Evolutionary conservation across 768 basidiomycete species (phyloP), one percentile per base, ranked within the genome.

Genomic region (Pleurotus pulmonarius): DNA sequence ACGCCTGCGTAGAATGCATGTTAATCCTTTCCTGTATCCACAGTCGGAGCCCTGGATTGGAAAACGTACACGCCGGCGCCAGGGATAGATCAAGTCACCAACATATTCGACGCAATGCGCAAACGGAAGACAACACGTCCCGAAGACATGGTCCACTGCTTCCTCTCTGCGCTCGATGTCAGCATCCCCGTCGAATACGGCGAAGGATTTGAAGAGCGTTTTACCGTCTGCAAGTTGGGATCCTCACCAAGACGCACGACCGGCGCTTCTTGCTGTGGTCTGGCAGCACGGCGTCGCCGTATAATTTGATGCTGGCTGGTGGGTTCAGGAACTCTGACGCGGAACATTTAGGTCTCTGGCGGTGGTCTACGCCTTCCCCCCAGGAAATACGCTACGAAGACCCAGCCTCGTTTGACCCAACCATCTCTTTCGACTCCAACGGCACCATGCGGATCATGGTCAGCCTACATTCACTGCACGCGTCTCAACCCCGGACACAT

Each of bases 141-240:
- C 11, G 48, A 49, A 34, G 48, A 49, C 29, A 49, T 49, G n/a
- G 48, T 34, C 20, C 37, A 49, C 48, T 49, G 48, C 29, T 29
- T 49, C 16, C 24, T 49, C 48, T 24, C 25, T 9, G 25, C 37
- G 9, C 48, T 49, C 15, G 16, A 49, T 6, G 25, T 49, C 48
- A 18, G n/a, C 15, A 11, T 49, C 5, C 13, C 6, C 7, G 37
- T 49, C 16, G 48, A 24, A 29, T 49, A 49, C 20, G 48, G 48
- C 13, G 25, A 49, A 20, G 48, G 48, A 9, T 15, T 15, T 5
- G 25, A 26, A 24, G 26, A 9, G 48, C 25, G 5, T 49, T 49
- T 29, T 29, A 49, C 20, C 48, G 48, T 6, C 48, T 49, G 1
- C 48, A 49, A 29, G 40, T 18, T 5, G 40, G 18, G 6, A 15